phyloP scores from a whole-genome alignment of 2,329 filamentous ascomycete genomes.

The Zarea fungicola region DNA sequence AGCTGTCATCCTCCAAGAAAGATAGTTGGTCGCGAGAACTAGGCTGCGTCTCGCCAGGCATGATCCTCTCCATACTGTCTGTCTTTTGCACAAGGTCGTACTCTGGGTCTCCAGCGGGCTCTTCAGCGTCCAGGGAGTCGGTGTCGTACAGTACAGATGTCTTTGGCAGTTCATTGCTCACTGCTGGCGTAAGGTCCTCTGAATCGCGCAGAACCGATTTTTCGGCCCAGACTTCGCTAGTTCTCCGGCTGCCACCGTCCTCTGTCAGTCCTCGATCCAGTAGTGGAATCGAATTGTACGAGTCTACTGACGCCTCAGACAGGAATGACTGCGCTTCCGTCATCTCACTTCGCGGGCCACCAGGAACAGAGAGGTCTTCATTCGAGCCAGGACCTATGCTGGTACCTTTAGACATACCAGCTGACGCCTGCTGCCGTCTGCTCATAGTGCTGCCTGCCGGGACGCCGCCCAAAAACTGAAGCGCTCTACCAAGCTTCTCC shows the following conservation, averaged over 20 bases:
- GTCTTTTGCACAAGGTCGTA: conserved; percentile 52
- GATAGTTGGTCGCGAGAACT: conserved; percentile 31
- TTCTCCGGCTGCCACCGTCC: conserved; percentile 38
- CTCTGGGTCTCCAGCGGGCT: conserved; percentile 15
- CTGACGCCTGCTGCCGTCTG: not conserved
- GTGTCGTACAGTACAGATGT: not conserved
- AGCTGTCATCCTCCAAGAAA: conserved; percentile 47
- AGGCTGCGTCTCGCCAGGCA: conserved; percentile 29
- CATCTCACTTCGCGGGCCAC: not conserved
- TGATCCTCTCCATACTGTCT: conserved; percentile 44
- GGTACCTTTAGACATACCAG: not conserved
- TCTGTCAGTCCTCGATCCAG: conserved; percentile 62
- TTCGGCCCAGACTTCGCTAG: conserved; percentile 47
- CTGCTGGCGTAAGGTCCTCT: conserved; percentile 32
- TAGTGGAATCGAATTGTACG: conserved; percentile 71
- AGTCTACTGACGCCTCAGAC: conserved; percentile 62
- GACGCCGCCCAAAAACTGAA: conserved; percentile 10
- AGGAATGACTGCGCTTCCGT: conserved; percentile 39
- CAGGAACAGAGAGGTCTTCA: not conserved
- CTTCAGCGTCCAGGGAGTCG: conserved; percentile 2
- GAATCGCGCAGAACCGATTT: conserved; percentile 49
- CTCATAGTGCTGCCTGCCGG: conserved; percentile 1
- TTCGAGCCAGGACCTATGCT: not conserved
- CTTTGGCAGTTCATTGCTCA: conserved; percentile 18
- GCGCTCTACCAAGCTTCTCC: conserved; percentile 7